These are phyloP conservation scores for Aspergillus nomiae DNA, from an alignment of 2,329 filamentous ascomycete genomes.

Conservation along the genomic window DNA sequence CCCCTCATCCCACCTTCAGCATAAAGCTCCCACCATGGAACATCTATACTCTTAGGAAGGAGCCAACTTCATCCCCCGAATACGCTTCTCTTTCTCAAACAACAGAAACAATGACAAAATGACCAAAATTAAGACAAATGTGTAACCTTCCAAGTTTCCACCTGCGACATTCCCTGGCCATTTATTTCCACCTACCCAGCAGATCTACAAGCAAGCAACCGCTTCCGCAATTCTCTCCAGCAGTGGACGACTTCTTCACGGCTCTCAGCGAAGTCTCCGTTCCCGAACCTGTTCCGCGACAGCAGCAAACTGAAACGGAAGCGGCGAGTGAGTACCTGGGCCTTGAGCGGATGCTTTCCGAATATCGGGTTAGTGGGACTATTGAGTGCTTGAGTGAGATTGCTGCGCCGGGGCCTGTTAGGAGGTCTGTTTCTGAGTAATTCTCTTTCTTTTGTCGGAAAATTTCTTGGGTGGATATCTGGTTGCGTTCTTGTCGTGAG, in stretches of 20 bases:
- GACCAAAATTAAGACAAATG: background rate
- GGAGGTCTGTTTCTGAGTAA: no score
- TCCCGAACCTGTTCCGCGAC: background rate
- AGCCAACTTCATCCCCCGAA: no score
- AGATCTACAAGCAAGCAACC: background rate
- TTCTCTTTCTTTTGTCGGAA: no score
- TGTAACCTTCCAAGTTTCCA: background rate
- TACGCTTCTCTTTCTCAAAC: no score
- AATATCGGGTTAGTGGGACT: conserved; percentile 35
- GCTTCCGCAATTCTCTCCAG: background rate
- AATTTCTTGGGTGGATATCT: no score
- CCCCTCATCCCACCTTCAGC: no score
- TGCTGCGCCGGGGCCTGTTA: background rate
- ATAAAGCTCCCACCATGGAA: no score
- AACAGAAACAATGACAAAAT: no score
- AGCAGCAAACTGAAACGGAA: background rate
- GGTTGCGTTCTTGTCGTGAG: no score
- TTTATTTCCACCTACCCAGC: background rate
- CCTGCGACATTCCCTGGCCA: background rate
- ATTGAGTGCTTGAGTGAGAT: background rate
- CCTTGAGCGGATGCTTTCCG: conserved; percentile 37
- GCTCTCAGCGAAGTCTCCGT: background rate
- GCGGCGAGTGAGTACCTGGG: conserved; percentile 22
- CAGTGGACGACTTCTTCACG: background rate
- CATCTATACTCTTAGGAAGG: no score